phyloP scores from a whole-genome alignment of 169 alveolate species.

The Cyclospora cayetanensis region DNA sequence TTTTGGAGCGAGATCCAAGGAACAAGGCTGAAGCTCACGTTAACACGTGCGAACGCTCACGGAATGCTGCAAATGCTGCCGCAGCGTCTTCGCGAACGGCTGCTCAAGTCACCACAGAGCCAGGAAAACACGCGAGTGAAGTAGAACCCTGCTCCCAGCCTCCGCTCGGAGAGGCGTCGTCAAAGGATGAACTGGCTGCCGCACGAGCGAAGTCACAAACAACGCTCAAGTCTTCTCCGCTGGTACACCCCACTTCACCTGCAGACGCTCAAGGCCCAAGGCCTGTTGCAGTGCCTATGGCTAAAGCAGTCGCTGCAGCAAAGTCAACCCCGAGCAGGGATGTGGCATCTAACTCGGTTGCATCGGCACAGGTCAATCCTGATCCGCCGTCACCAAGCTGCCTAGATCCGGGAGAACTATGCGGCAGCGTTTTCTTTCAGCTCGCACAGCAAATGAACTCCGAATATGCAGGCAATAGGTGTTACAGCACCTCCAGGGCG shows the following conservation, averaged over 20 bases:
- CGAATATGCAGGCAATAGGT: not conserved
- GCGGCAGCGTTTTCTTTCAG: not conserved
- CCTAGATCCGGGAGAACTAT: constrained; percentile 6
- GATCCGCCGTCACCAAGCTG: not conserved
- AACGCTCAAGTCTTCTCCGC: not conserved
- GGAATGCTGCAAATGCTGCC: not conserved
- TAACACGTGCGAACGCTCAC: not conserved
- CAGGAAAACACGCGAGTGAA: too few species aligned
- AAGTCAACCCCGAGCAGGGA: not conserved
- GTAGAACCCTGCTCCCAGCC: too few species aligned
- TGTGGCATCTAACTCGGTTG: not conserved
- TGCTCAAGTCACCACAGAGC: too few species aligned
- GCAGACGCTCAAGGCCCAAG: not conserved
- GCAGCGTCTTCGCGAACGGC: constrained; percentile 20
- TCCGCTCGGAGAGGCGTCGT: too few species aligned
- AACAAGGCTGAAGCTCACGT: not conserved
- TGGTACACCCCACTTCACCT: not conserved
- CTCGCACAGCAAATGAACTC: not conserved
- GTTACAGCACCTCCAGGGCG: too few species aligned
- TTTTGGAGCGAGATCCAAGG: not conserved
- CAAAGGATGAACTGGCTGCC: too few species aligned
- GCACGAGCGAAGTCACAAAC: too few species aligned
- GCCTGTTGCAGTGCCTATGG: not conserved
- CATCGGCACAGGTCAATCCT: not conserved
- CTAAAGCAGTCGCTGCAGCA: not conserved